Percentiles rank a stretch among this genome's conserved stretches.
Evolutionary conservation across 352 stramenopile genomes (phyloP).

Genomic region (Plasmopara halstedii): DNA sequence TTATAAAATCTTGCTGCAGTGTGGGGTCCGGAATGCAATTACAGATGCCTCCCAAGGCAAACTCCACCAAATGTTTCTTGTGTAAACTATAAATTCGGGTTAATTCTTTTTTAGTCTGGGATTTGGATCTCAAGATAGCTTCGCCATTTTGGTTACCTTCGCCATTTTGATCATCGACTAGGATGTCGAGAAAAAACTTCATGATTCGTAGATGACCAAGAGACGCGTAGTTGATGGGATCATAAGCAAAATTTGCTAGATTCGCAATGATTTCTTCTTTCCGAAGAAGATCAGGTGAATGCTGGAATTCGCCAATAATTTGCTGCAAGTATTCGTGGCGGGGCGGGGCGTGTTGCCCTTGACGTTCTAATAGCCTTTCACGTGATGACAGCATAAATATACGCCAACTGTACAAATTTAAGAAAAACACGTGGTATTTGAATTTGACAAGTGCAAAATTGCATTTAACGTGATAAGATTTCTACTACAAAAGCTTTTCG

Average conservation of each 20-base stretch:
- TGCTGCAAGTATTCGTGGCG: conserved; percentile 74
- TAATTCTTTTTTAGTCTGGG: conserved; percentile 2
- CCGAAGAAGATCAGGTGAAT: conserved; percentile 42
- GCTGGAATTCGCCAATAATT: conserved; percentile 68
- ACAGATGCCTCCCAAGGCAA: conserved; percentile 64
- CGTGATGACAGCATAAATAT: conserved; percentile 53
- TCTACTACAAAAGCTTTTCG: conserved; percentile 39
- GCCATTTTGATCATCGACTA: conserved; percentile 44
- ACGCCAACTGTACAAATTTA: not conserved
- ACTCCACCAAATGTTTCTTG: conserved; percentile 45
- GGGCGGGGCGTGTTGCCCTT: conserved; percentile 56
- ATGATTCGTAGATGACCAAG: conserved; percentile 52
- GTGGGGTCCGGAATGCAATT: conserved; percentile 61
- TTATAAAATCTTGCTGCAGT: conserved; percentile 51
- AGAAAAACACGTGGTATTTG: conserved; percentile 1
- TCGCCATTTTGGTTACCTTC: conserved; percentile 26
- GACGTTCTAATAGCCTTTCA: conserved; percentile 45
- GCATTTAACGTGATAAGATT: too few relatives aligned
- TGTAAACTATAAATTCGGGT: conserved; percentile 1
- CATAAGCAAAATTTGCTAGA: conserved; percentile 80
- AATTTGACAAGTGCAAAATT: conserved; percentile 17
- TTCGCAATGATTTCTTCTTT: conserved; percentile 75
- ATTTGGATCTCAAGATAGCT: not conserved
- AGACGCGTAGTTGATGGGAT: conserved; percentile 73
- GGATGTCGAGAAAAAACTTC: conserved; percentile 72